A percentile compares a stretch with the other conserved stretches of the same genome.
phyloP scores from a whole-genome alignment of 257 asterid genomes.

The Petrea volubilis region DNA sequence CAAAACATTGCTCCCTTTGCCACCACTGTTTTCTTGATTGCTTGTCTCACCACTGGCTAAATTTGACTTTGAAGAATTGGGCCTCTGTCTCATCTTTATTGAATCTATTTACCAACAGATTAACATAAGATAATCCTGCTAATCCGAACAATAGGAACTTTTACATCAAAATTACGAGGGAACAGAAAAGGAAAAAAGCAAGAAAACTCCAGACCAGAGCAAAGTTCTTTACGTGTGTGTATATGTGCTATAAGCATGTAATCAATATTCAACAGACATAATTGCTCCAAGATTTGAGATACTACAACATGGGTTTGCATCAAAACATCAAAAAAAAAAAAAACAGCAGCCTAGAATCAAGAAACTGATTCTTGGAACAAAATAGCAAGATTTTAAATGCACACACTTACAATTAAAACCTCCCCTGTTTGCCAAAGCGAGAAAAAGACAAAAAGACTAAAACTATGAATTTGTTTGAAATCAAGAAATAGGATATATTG shows the following conservation, averaged over 20 bases:
- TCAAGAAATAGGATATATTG: neutral
- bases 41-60: slow-evolving; percentile 25
- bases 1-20: slow-evolving; percentile 3
- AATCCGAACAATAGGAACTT: neutral
- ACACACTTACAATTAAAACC: neutral
- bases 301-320: slow-evolving; percentile 14
- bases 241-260: slow-evolving; percentile 5
- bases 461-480: slow-evolving; percentile 19
- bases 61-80: slow-evolving; percentile 43
- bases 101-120: slow-evolving; percentile 16
- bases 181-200: neutral
- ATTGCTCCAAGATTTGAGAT: neutral
- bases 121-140: slow-evolving; percentile 12
- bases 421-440: neutral
- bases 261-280: neutral
- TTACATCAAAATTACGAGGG: slow-evolving; percentile 2
- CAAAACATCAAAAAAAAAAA: neutral
- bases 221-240: neutral
- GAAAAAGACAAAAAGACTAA: neutral
- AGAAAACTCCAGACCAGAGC: slow-evolving; percentile 6
- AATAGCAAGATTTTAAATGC: neutral
- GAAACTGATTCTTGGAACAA: neutral
- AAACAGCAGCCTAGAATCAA: slow-evolving; percentile 13
- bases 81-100: slow-evolving; percentile 62
- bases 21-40: slow-evolving; percentile 26